Evolutionary conservation across 2,329 filamentous ascomycete genomes (phyloP).

Genomic region (Fusarium secorum): DNA sequence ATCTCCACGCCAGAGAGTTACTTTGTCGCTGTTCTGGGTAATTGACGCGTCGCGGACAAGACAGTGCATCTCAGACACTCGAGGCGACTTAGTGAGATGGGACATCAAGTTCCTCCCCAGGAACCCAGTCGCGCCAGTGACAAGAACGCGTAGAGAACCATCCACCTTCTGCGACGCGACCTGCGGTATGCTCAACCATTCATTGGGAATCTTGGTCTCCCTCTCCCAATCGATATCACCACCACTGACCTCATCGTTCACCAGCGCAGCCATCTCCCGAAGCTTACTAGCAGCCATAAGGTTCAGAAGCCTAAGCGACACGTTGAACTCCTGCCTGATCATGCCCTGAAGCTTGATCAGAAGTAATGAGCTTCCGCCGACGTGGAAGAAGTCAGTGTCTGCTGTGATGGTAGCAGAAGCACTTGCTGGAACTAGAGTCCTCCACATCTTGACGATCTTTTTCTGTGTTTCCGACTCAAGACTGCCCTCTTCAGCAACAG

Average conservation of each 20-base stretch:
- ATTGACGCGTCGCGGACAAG: conserved; percentile 44
- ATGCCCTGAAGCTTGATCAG: conserved; percentile 6
- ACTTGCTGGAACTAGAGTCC: not conserved
- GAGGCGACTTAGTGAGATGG: conserved; percentile 44
- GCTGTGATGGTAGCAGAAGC: not conserved
- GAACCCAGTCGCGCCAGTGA: conserved; percentile 33
- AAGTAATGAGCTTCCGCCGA: not conserved
- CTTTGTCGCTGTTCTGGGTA: conserved; percentile 30
- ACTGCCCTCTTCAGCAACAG: not conserved
- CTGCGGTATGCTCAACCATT: not conserved
- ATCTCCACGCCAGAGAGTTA: conserved; percentile 49
- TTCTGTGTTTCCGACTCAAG: not conserved
- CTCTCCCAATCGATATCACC: conserved; percentile 8
- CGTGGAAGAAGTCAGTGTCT: conserved; percentile 1
- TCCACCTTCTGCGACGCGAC: not conserved
- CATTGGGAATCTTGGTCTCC: not conserved
- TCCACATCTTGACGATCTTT: not conserved
- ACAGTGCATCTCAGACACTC: conserved; percentile 53
- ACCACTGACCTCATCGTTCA: not conserved
- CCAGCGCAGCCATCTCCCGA: conserved; percentile 47
- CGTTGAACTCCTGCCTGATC: conserved; percentile 38
- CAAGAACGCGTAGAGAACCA: not conserved
- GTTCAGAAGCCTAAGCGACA: conserved; percentile 45
- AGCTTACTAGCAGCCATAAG: conserved; percentile 52
- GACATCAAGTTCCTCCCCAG: conserved; percentile 44